These are phyloP conservation scores for Parafenestella ontariensis DNA, from an alignment of 2,329 filamentous ascomycete genomes.

Conservation along the genomic window DNA sequence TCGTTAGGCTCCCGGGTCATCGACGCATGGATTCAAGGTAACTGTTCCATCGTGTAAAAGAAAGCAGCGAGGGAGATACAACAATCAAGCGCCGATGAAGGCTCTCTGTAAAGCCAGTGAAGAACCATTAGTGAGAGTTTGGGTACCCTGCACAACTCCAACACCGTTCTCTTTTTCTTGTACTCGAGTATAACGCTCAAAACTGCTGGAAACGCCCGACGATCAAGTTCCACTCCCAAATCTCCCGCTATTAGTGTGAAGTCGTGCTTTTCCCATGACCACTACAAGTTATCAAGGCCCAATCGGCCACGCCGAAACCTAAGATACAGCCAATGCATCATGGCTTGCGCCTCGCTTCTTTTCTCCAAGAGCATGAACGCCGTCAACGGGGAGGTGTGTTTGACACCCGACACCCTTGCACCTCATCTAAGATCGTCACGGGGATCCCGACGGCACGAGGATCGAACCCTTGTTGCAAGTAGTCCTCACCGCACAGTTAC, in stretches of 20 bases:
- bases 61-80: background rate
- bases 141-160: background rate
- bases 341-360: background rate
- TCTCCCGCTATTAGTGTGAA: background rate
- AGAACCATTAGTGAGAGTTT: background rate
- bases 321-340: background rate
- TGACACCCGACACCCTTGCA: background rate
- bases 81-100: background rate
- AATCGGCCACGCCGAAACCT: constrained; percentile 1
- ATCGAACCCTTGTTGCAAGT: background rate
- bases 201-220: background rate
- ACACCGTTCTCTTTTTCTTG: background rate
- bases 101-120: background rate
- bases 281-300: background rate
- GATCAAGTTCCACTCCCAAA: background rate
- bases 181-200: background rate
- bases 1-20: background rate
- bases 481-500: background rate
- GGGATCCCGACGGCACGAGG: background rate
- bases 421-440: background rate
- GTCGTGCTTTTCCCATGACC: background rate
- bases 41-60: background rate
- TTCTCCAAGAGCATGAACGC: background rate
- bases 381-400: background rate
- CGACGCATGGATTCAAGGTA: background rate